Evolutionary conservation across 192 early-diverging fungal genomes (phyloP), one percentile per base, ranked within the genome.

Genomic region (Coemansia sp.): DNA sequence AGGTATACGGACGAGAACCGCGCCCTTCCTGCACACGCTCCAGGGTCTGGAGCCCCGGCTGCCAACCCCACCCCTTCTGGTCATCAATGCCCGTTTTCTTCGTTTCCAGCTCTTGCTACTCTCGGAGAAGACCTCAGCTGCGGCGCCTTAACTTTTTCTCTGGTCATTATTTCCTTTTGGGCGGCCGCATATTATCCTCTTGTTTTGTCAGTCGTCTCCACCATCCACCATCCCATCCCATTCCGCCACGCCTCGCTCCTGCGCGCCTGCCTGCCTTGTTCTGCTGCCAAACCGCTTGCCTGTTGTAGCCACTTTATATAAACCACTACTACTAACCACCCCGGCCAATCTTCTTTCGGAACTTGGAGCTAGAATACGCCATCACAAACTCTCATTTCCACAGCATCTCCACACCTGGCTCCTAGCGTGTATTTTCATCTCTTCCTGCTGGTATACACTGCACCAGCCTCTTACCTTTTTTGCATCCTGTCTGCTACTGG

Each of bases 131-230:
- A 33, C 51, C 51, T 63, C 62, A 21, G 9, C 39, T 46, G 54
- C 54, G 11, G 22, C 23, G 57, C 57, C 23, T 61, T 61, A 17
- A 52, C 36, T 29, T 65, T 57, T 65, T 57, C n/a, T 27, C 54
- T 31, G 33, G 62, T 9, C 53, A 36, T 55, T 54, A 36, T 65
- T 65, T 46, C 54, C 63, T 27, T 65, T 65, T 56, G 61, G 39
- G 54, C 21, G 36, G 6, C 63, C 4, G 63, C 54, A 65, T 65
- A 65, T 65, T 65, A 65, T 55, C 63, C 63, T 56, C 63, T 54
- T 56, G 33, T 51, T 61, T 61, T 61, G 60, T 61, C 59, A 61
- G 46, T 61, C 39, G 42, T 51, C 50, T 61, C 50, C 60, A 17
- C 27, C 42, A 23, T 50, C 33, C 22, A 42, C 19, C 23, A n/a